Conservation (phyloP, 257 asterid species). For the Solanum etuberosum region DNA sequence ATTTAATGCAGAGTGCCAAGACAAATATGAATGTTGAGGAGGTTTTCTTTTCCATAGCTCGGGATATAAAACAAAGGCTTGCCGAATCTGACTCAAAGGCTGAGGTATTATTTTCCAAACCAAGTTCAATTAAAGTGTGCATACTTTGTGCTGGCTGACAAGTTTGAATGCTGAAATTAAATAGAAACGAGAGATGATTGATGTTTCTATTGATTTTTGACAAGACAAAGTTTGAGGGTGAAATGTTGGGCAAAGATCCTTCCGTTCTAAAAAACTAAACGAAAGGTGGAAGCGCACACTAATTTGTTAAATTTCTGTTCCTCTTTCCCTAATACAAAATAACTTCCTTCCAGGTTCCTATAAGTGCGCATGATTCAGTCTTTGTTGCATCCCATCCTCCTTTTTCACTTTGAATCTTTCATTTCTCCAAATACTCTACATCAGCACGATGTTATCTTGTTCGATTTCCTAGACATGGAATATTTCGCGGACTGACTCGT, state of each 20-base stretch:
- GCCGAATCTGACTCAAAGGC: conserved; percentile 68
- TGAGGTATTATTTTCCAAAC: conserved; percentile 32
- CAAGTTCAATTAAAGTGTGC: not conserved
- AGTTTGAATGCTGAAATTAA: not conserved
- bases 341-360: not conserved
- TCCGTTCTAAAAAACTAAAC: not conserved
- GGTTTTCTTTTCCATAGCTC: conserved; percentile 89
- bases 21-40: conserved; percentile 94
- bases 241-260: not conserved
- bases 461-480: not conserved
- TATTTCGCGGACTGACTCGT: not conserved
- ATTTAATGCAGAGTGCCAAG: conserved; percentile 70
- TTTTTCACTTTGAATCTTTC: not conserved
- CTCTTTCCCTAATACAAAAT: too few relatives aligned
- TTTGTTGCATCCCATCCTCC: not conserved
- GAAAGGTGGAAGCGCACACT: not conserved
- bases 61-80: conserved; percentile 91
- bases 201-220: not conserved
- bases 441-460: not conserved
- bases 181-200: not conserved
- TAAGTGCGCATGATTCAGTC: not conserved
- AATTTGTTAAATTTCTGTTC: not conserved
- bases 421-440: not conserved
- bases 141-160: not conserved
- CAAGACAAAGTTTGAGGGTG: not conserved